Evolutionary conservation across 768 basidiomycete species (phyloP), one percentile per base, ranked within the genome.

Genomic region (Kwoniella bestiolae): DNA sequence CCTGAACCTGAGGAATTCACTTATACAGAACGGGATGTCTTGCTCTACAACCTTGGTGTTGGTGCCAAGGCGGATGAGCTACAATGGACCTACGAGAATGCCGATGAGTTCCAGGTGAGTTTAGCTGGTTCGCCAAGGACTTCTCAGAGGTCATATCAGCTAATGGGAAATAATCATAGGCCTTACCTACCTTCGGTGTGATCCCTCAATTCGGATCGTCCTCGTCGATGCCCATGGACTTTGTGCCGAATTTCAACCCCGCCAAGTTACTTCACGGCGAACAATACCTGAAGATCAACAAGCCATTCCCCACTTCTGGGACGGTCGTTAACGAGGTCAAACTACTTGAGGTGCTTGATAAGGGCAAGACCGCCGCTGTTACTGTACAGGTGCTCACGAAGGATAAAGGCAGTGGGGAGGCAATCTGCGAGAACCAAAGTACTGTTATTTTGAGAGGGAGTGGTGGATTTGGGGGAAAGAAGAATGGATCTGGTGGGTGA

Each of bases 251-350:
- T 81, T 98, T 89, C 84, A 94, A 94, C 77, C 93, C 92, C 5
- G 92, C 94, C 51, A 97, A 92, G 82, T 84, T 99, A n/a, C 86
- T 99, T 18, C 96, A 99, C 78, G 96, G 96, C 49, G 96, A 99
- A 78, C 96, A 98, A 75, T 98, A 92, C 81, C 83, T 99, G 71
- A 86, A 87, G 66, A 91, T 99, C 80, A 65, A 44, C 73, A 88
- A 83, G 1, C 88, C 90, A 0, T 91, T 98, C 65, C 94, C 95
- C 0, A 92, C 92, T 0, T 88, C 85, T 65, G 95, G 88, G 0
- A 87, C 89, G 23, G 83, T 98, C 23, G 84, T 92, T 31, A 94
- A 85, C 76, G 84, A 90, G 69, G 86, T 88, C 5, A 85, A 89
- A 88, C 88, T 77, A 46, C 83, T 83, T 28, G 83, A 84, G 61